Evolutionary conservation across 2,329 filamentous ascomycete species (phyloP).

Genomic region (Colletotrichum eleusines): DNA sequence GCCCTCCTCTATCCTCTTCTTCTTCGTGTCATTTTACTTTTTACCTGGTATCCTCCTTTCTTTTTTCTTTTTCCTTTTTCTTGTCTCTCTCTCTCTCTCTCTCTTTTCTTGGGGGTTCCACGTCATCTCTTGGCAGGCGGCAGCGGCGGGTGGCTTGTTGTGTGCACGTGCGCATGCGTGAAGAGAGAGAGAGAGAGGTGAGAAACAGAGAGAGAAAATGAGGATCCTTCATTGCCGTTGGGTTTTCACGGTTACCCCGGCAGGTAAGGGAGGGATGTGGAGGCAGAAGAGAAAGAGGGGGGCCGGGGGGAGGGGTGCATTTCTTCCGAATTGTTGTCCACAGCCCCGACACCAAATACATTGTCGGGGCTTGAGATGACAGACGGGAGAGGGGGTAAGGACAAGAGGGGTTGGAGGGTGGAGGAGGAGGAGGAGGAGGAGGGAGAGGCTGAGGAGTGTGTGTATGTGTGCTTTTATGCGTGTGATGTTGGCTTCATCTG

Average conservation of each 20-base stretch:
- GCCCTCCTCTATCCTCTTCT: conserved; percentile 19
- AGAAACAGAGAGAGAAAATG: not conserved
- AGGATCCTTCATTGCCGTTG: conserved; percentile 20
- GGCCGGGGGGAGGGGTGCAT: no score
- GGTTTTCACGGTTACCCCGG: conserved; percentile 38
- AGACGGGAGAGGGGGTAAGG: no score
- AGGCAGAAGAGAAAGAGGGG: not conserved
- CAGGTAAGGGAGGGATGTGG: conserved; percentile 13
- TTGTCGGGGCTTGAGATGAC: no score
- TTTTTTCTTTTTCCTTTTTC: conserved; percentile 8
- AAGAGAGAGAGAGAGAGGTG: not conserved
- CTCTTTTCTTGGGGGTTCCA: conserved; percentile 4
- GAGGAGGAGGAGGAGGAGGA: no score
- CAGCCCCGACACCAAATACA: no score
- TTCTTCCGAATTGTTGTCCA: no score
- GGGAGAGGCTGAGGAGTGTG: not conserved
- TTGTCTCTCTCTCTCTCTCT: conserved; percentile 24
- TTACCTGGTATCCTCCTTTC: conserved; percentile 11
- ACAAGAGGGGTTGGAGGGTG: no score
- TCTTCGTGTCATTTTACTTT: conserved; percentile 41
- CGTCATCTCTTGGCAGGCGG: conserved; percentile 17
- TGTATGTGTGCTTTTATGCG: not conserved
- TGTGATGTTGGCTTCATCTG: conserved; percentile 11
- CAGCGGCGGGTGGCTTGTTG: not conserved
- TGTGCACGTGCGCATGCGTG: not conserved